A percentile compares a stretch with the other conserved stretches of the same genome.
Evolutionary conservation across 1,284 basidiomycete genomes (phyloP).

Genomic region (Moesziomyces parantarcticus): DNA sequence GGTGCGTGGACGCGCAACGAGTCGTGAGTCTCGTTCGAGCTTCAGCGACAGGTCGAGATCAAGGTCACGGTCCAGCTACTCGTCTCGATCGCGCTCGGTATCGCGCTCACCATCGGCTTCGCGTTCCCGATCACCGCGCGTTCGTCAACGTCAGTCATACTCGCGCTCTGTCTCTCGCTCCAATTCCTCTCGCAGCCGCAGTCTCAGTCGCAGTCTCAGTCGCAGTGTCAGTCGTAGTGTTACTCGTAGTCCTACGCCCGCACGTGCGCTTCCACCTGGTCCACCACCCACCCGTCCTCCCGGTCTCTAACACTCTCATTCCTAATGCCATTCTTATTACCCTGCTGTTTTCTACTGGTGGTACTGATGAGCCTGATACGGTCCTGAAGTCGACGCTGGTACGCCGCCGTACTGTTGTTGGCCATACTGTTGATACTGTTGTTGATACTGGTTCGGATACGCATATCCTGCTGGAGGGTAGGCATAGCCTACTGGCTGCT

Average conservation of each 20-base stretch:
- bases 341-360: background rate
- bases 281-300: conserved; percentile 41
- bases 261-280: conserved; percentile 33
- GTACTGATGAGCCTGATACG: conserved; percentile 23
- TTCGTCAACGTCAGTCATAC: too few relatives aligned
- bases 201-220: background rate
- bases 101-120: too few relatives aligned
- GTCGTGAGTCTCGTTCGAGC: conserved; percentile 12
- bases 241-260: too few relatives aligned
- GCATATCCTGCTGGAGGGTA: too few relatives aligned
- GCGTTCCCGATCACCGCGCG: too few relatives aligned
- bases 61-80: conserved; percentile 15
- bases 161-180: background rate
- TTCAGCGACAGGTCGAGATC: conserved; percentile 12
- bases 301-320: conserved; percentile 20
- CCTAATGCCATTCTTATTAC: background rate
- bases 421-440: background rate
- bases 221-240: conserved; percentile 8
- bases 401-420: background rate
- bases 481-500: background rate
- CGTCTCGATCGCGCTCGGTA: background rate
- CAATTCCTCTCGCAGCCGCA: background rate
- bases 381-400: background rate
- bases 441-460: conserved; percentile 1
- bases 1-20: conserved; percentile 14